Evolutionary conservation across 2,329 filamentous ascomycete species (phyloP).

Genomic region (Hortaea werneckii): DNA sequence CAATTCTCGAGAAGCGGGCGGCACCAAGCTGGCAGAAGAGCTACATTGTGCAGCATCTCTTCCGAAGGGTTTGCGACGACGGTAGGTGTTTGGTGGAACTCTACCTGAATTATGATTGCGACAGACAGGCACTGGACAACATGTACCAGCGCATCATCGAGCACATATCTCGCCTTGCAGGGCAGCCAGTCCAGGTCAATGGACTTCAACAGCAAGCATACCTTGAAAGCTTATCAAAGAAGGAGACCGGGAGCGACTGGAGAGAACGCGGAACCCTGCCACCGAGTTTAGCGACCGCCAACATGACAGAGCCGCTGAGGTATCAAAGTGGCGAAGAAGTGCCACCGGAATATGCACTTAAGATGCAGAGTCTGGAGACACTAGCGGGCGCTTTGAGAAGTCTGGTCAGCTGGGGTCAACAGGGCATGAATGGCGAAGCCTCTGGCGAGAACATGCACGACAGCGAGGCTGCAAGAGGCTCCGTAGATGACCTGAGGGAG

Average conservation of each 20-base stretch:
- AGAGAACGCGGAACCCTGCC: conserved; percentile 76
- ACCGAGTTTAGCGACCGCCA: conserved; percentile 71
- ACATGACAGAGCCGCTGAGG: conserved; percentile 47
- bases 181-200: conserved; percentile 64
- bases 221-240: conserved; percentile 62
- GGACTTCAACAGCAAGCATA: conserved; percentile 74
- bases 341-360: conserved; percentile 82
- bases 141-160: conserved; percentile 93
- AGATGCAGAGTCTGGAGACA: conserved; percentile 78
- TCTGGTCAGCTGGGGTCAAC: conserved; percentile 83
- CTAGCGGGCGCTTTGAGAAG: conserved; percentile 82
- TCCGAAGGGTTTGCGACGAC: conserved; percentile 75
- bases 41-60: conserved; percentile 68
- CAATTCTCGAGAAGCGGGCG: conserved; percentile 77
- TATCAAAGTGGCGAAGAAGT: conserved; percentile 52
- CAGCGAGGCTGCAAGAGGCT: conserved; percentile 36
- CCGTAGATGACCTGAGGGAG: conserved; percentile 53
- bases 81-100: conserved; percentile 84
- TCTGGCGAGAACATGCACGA: conserved; percentile 31
- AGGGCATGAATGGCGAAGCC: conserved; percentile 44
- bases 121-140: conserved; percentile 83
- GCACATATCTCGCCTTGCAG: conserved; percentile 80
- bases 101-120: conserved; percentile 97
- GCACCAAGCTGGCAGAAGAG: conserved; percentile 86
- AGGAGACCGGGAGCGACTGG: conserved; percentile 58